Percentiles rank a stretch among this genome's conserved stretches.
Evolutionary conservation across 768 basidiomycete species (phyloP).

Genomic region (Phallus indusiatus): DNA sequence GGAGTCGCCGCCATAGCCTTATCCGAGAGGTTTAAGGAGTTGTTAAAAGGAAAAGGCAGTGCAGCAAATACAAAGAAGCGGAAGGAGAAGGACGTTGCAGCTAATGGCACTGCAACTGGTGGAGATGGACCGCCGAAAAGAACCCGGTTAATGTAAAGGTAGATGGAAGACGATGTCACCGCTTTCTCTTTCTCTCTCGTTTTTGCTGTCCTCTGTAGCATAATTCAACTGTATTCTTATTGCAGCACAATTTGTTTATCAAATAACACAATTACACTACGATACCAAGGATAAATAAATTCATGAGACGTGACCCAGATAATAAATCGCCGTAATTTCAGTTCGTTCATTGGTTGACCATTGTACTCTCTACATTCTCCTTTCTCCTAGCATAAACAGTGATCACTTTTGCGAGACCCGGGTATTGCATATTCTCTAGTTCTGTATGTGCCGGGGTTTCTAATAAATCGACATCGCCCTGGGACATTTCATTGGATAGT

Average conservation of each 20-base stretch:
- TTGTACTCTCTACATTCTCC: not conserved
- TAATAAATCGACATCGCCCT: constrained; percentile 42
- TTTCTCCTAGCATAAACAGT: constrained; percentile 53
- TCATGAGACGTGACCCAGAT: not conserved
- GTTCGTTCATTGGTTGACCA: not conserved
- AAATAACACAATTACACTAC: not conserved
- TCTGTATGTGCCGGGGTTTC: constrained; percentile 44
- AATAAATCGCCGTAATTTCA: too few species aligned
- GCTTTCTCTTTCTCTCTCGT: not conserved
- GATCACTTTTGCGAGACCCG: constrained; percentile 47
- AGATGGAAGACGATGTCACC: not conserved
- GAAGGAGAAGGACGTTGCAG: constrained; percentile 36
- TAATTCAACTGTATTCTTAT: constrained; percentile 6
- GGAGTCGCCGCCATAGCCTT: constrained; percentile 47
- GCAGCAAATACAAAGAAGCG: constrained; percentile 46
- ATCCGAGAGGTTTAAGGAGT: constrained; percentile 43
- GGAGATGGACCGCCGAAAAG: constrained; percentile 1
- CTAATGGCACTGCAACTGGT: not conserved
- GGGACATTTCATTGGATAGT: constrained; percentile 50
- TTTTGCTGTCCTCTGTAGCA: not conserved
- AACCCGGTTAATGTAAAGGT: constrained; percentile 1
- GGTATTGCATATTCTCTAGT: constrained; percentile 34
- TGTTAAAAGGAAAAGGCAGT: constrained; percentile 39
- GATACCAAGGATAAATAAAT: not conserved
- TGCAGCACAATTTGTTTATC: not conserved